Conservation (phyloP, 2,329 filamentous ascomycete genomes). For the Berkeleyomyces rouxiae region DNA sequence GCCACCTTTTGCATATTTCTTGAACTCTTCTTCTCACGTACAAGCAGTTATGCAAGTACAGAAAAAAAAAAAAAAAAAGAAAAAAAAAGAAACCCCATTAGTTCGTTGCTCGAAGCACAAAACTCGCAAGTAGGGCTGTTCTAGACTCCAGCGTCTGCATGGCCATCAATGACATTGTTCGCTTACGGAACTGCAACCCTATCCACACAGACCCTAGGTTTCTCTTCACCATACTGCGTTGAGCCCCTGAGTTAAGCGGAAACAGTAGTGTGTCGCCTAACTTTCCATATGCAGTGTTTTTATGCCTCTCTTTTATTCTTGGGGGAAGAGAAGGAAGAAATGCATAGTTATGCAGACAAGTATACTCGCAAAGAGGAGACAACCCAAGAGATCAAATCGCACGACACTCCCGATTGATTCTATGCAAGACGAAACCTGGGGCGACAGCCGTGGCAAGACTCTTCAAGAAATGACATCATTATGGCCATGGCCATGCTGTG, state of each 20-base stretch:
- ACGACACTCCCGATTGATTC: too few relatives aligned
- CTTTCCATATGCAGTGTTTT: neutral
- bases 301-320: neutral
- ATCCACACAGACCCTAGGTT: neutral
- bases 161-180: neutral
- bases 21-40: neutral
- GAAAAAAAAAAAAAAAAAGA: neutral
- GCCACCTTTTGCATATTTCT: neutral
- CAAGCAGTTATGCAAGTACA: neutral
- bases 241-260: conserved; percentile 6
- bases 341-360: too few relatives aligned
- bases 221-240: neutral
- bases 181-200: neutral
- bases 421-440: too few relatives aligned
- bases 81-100: too few relatives aligned
- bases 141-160: neutral
- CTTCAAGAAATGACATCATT: neutral
- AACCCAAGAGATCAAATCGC: neutral
- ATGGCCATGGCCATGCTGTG: neutral
- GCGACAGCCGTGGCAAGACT: neutral
- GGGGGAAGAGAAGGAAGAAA: neutral
- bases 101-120: neutral
- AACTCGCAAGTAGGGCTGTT: neutral
- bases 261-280: conserved; percentile 1
- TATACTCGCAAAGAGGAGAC: neutral